Evolutionary conservation across 345 rosid species (phyloP).

Genomic region (Hibiscus tridactylites): DNA sequence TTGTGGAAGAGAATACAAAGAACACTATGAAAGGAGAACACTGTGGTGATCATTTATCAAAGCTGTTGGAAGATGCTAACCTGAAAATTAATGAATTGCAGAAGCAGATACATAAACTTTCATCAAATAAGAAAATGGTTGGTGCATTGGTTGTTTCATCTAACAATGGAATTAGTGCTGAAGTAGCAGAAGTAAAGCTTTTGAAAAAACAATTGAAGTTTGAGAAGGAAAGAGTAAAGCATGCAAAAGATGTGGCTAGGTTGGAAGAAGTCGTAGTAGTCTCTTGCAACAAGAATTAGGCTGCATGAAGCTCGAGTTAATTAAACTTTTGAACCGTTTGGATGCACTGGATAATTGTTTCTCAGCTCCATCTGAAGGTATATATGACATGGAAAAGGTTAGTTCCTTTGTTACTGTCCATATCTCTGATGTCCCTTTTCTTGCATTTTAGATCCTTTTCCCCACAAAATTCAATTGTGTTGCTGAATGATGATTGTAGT

Average conservation of each 20-base stretch:
- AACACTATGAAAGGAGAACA: constrained; percentile 27
- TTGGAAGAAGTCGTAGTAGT: constrained; percentile 41
- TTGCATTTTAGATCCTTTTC: neutral
- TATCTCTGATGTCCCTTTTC: neutral
- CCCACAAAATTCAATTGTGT: constrained; percentile 2
- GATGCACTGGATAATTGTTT: constrained; percentile 39
- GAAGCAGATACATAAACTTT: constrained; percentile 33
- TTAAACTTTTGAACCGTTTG: constrained; percentile 40
- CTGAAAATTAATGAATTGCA: constrained; percentile 38
- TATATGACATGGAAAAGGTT: constrained; percentile 52
- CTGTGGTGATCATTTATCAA: constrained; percentile 28
- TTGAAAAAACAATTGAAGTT: constrained; percentile 62
- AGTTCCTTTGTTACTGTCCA: constrained; percentile 19
- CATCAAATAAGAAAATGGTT: constrained; percentile 21
- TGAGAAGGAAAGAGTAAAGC: constrained; percentile 45
- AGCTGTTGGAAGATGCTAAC: constrained; percentile 31
- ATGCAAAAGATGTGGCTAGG: constrained; percentile 47
- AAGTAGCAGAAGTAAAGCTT: constrained; percentile 36
- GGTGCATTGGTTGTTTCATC: constrained; percentile 25
- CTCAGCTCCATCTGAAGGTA: constrained; percentile 30
- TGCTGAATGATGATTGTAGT: constrained; percentile 9
- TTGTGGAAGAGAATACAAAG: constrained; percentile 19
- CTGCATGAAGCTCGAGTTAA: constrained; percentile 48
- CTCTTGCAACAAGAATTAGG: constrained; percentile 47
- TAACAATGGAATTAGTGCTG: constrained; percentile 18